Evolutionary conservation across 2,329 filamentous ascomycete species (phyloP), one percentile per base, ranked within the genome.

Genomic region (Dactylellina cionopaga): DNA sequence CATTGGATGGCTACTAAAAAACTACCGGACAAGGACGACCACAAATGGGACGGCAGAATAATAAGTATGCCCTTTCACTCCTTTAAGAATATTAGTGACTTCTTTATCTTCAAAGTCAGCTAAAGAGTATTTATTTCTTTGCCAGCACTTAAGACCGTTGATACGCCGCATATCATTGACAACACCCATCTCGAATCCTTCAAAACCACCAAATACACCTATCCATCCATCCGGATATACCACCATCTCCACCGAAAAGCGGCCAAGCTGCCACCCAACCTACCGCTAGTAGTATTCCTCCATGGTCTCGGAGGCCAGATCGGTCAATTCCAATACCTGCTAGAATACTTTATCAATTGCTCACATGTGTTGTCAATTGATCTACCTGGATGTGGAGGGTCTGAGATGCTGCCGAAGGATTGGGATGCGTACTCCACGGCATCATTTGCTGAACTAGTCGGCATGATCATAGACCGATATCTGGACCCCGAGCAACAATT

Each of bases 251-350:
- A 97, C 80, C 86, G 88, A 17, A 92, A 97, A 78, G 88, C 89
- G n/a, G 86, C 89, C 70, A 91, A 95, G 79, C 84, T 98, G 2
- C 91, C 92, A 0, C 85, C 86, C 0, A 89, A 91, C 0, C 81
- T 97, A 9, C 95, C 95, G 0, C 82, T 99, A 7, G 82, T 98
- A 2, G 92, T 98, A 43, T 96, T 96, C 78, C 84, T 98, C 65
- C 95, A 98, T 78, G 95, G 95, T 72, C 85, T 98, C 7, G 95
- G 94, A n/a, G 95, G 95, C 51, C 96, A 92, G 0, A 86, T 92
- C 22, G 90, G 92, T 9, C 95, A 98, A 78, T 98, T 97, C 78
- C 86, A 91, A 62, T 87, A 90, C 27, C 82, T 98, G 3, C 82
- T 98, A 13, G 90, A 88, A 17, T 95, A 91, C 79, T 84, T 99